Evolutionary conservation across 1,139 yeast genomes (phyloP).

Genomic region (Geotrichum phurueaensis): DNA sequence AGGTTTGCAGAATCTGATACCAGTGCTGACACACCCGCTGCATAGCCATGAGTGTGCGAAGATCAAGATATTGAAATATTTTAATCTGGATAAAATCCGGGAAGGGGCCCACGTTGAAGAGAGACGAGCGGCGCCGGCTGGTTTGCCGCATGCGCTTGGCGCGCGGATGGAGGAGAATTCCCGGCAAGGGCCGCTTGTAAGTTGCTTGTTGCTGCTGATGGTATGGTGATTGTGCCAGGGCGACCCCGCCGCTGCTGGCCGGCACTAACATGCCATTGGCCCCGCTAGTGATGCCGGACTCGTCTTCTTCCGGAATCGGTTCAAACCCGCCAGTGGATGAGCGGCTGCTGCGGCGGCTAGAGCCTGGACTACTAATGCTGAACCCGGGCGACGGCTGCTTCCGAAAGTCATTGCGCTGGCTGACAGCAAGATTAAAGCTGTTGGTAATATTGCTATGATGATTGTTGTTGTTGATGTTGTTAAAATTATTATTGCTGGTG

Average conservation of each 20-base stretch:
- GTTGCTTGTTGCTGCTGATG: background rate
- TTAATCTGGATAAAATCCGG: slow-evolving; percentile 52
- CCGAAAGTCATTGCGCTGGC: background rate
- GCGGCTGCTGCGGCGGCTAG: slow-evolving; percentile 7
- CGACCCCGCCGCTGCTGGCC: background rate
- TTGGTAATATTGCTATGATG: background rate
- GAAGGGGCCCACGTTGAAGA: slow-evolving; percentile 50
- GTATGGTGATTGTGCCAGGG: background rate
- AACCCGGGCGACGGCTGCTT: background rate
- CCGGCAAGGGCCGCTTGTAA: slow-evolving; percentile 6
- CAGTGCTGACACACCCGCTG: slow-evolving; percentile 55
- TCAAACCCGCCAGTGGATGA: slow-evolving; percentile 1
- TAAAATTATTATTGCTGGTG: background rate
- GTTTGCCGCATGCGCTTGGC: slow-evolving; percentile 30
- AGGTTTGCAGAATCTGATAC: slow-evolving; percentile 58
- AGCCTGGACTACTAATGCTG: background rate
- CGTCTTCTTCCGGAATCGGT: slow-evolving; percentile 10
- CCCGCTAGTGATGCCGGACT: slow-evolving; percentile 4
- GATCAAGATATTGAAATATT: slow-evolving; percentile 48
- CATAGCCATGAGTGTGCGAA: slow-evolving; percentile 54
- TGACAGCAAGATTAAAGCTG: background rate
- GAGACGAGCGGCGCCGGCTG: slow-evolving; percentile 52
- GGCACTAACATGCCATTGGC: too few relatives aligned
- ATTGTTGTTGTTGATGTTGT: background rate
- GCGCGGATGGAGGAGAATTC: slow-evolving; percentile 20